Conservation (phyloP, 176 grass and related monocot species). For the Bolboschoenus planiculmis region DNA sequence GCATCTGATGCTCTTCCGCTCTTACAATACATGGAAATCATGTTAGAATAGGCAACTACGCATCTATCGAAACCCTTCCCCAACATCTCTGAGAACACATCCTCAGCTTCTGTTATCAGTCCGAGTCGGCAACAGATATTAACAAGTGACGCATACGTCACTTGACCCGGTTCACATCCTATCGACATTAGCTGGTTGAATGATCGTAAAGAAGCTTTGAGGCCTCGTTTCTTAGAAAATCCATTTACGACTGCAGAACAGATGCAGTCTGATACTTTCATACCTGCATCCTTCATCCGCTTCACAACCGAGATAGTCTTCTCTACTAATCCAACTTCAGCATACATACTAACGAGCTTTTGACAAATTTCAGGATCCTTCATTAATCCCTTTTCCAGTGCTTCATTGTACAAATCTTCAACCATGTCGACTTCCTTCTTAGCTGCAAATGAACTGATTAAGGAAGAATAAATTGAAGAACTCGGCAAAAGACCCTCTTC, state of each 20-base stretch:
- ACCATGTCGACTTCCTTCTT: conserved; percentile 42
- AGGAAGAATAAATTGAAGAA: conserved; percentile 50
- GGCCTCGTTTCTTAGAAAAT: conserved; percentile 60
- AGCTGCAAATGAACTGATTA: conserved; percentile 54
- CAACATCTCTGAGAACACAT: conserved; percentile 66
- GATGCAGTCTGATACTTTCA: conserved; percentile 73
- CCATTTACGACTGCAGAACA: conserved; percentile 68
- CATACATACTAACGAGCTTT: conserved; percentile 74
- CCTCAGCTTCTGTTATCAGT: conserved; percentile 54
- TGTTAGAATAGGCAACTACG: conserved; percentile 71
- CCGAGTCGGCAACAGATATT: conserved; percentile 75
- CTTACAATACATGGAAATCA: conserved; percentile 96
- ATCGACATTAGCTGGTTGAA: conserved; percentile 41
- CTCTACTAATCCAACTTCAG: conserved; percentile 46
- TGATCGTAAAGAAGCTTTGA: conserved; percentile 64
- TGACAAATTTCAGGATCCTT: conserved; percentile 67
- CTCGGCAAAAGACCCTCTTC: conserved; percentile 37
- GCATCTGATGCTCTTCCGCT: conserved; percentile 53
- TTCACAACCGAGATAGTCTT: conserved; percentile 47
- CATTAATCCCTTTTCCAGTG: conserved; percentile 46
- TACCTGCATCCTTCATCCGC: conserved; percentile 54
- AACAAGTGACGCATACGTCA: conserved; percentile 82
- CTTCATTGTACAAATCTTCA: conserved; percentile 62
- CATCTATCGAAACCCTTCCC: conserved; percentile 74
- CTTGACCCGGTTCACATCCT: conserved; percentile 82